These are phyloP conservation scores for Stentor coeruleus DNA, from an alignment of 73 alveolate genomes.

Conservation along the genomic window DNA sequence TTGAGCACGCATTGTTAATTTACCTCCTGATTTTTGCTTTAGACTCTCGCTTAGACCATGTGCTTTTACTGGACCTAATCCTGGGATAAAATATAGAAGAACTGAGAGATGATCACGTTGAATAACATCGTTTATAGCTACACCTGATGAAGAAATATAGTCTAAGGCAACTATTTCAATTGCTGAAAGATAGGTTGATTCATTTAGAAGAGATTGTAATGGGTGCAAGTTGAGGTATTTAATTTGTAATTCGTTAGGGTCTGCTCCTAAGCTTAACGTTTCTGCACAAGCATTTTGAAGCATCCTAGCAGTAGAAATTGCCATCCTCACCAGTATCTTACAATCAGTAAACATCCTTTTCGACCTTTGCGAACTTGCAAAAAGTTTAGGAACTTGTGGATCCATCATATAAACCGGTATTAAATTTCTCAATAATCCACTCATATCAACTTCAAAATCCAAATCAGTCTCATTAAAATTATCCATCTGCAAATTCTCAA, in stretches of 20 bases:
- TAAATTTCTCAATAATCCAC: neutral
- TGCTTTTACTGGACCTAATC: slow-evolving; percentile 87
- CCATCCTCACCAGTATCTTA: neutral
- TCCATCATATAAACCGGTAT: neutral
- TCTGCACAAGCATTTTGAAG: slow-evolving; percentile 16
- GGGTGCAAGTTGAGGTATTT: neutral
- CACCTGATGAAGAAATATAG: neutral
- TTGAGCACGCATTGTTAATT: slow-evolving; percentile 33
- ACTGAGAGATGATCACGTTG: slow-evolving; percentile 67
- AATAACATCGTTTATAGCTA: slow-evolving; percentile 35
- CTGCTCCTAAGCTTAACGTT: slow-evolving; percentile 1
- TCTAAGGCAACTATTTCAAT: slow-evolving; percentile 13
- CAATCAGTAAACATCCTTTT: neutral
- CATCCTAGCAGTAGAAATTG: slow-evolving; percentile 8
- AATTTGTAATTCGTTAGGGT: slow-evolving; percentile 7
- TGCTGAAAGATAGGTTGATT: neutral
- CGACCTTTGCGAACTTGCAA: slow-evolving; percentile 18
- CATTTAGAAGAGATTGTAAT: neutral
- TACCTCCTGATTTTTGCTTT: slow-evolving; percentile 23
- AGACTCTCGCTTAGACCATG: slow-evolving; percentile 43
- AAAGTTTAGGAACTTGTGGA: neutral
- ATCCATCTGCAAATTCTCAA: neutral
- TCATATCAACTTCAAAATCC: neutral
- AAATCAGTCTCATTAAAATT: neutral
- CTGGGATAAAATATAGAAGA: slow-evolving; percentile 58